A percentile compares a stretch with the other conserved stretches of the same genome.
phyloP scores from a whole-genome alignment of 2,329 filamentous ascomycete genomes.

The Hyphodiscus sp. region DNA sequence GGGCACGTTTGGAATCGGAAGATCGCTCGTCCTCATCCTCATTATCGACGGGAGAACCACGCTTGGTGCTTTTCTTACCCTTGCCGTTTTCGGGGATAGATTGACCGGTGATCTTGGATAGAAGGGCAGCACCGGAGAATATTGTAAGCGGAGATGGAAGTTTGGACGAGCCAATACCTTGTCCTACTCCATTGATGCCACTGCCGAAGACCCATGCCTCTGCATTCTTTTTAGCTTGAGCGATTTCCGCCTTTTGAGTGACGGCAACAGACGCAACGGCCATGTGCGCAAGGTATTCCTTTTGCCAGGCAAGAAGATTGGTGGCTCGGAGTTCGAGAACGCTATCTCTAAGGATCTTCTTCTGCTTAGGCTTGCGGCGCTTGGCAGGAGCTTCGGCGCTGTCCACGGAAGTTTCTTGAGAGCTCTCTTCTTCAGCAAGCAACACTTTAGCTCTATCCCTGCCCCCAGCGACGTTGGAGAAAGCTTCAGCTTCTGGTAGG shows the following conservation, averaged over 20 bases:
- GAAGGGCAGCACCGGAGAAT: slow-evolving; percentile 51
- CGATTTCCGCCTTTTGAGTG: slow-evolving; percentile 32
- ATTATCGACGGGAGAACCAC: slow-evolving; percentile 4
- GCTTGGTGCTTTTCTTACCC: slow-evolving; percentile 14
- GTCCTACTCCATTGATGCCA: slow-evolving; percentile 49
- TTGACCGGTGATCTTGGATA: slow-evolving; percentile 30
- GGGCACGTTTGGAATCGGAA: slow-evolving; percentile 31
- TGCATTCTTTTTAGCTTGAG: slow-evolving; percentile 55
- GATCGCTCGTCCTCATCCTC: slow-evolving; percentile 22
- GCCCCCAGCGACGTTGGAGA: slow-evolving; percentile 23
- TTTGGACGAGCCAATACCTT: slow-evolving; percentile 35
- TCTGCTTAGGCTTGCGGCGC: slow-evolving; percentile 26
- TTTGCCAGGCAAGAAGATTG: slow-evolving; percentile 50
- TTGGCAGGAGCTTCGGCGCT: slow-evolving; percentile 35
- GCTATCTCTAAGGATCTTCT: slow-evolving; percentile 42
- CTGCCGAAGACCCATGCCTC: slow-evolving; percentile 51
- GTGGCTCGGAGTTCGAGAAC: slow-evolving; percentile 47
- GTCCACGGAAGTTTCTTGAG: slow-evolving; percentile 30
- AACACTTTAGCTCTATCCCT: slow-evolving; percentile 17
- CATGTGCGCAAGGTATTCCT: slow-evolving; percentile 57
- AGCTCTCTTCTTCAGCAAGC: slow-evolving; percentile 15
- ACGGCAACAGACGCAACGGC: slow-evolving; percentile 38
- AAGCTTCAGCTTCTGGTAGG: slow-evolving; percentile 27
- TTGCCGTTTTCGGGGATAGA: neutral
- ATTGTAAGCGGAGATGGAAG: slow-evolving; percentile 44